Evolutionary conservation across 2,329 filamentous ascomycete genomes (phyloP).

Genomic region (Paecilomyces formosus): DNA sequence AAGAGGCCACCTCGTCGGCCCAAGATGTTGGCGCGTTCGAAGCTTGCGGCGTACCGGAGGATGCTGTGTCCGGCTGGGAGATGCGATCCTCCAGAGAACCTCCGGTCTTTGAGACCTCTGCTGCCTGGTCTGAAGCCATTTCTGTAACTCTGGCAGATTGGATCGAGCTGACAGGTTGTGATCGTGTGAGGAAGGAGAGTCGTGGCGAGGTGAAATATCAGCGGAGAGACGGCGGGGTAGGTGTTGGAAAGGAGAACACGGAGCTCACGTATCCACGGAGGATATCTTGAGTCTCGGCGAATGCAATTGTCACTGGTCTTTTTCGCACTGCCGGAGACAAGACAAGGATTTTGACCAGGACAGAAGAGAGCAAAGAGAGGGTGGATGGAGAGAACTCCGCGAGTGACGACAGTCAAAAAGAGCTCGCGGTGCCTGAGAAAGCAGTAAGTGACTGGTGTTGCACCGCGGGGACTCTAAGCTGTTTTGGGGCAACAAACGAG

Average conservation of each 20-base stretch:
- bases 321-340: background rate
- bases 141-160: constrained; percentile 1
- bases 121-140: constrained; percentile 32
- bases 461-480: constrained; percentile 1
- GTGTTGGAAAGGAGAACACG: background rate
- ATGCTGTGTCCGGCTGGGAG: constrained; percentile 31
- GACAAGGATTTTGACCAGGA: background rate
- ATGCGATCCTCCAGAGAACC: constrained; percentile 44
- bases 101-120: constrained; percentile 18
- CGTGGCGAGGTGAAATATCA: background rate
- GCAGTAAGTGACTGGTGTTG: background rate
- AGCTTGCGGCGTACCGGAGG: constrained; percentile 18
- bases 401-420: constrained; percentile 13
- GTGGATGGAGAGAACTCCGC: background rate
- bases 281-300: background rate
- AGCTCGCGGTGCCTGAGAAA: constrained; percentile 3
- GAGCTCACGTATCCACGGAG: background rate
- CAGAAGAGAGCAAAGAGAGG: background rate
- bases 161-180: background rate
- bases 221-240: background rate
- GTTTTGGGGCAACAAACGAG: constrained; percentile 7
- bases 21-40: constrained; percentile 23
- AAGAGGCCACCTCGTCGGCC: constrained; percentile 32
- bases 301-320: background rate
- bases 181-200: background rate